A percentile compares a stretch with the other conserved stretches of the same genome.
phyloP scores from a whole-genome alignment of 352 stramenopile species.

The Elongisporangium anandrum region DNA sequence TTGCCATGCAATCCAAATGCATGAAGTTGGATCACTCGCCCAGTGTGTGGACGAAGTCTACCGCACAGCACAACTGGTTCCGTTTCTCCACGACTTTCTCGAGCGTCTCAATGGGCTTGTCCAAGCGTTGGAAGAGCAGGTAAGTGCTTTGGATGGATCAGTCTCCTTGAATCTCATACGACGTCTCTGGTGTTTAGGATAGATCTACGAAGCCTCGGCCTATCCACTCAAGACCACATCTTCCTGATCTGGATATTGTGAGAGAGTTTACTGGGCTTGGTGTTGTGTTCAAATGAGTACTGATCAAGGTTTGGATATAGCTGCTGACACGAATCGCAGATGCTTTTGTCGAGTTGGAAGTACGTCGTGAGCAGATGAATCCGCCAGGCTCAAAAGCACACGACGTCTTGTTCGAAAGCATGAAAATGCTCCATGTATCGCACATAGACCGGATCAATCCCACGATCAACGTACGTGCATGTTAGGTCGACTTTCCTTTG shows the following conservation, averaged over 20 bases:
- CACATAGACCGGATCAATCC: conserved; percentile 29
- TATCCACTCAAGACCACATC: not conserved
- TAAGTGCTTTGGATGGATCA: not conserved
- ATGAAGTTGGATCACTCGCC: conserved; percentile 18
- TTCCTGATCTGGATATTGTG: not conserved
- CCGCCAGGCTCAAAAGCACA: conserved; percentile 37
- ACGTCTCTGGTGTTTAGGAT: not conserved
- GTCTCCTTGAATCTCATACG: not conserved
- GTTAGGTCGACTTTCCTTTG: not conserved
- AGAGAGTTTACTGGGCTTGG: not conserved
- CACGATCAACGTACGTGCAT: conserved; percentile 22
- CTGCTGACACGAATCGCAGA: conserved; percentile 28
- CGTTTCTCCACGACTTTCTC: conserved; percentile 28
- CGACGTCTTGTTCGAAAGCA: conserved; percentile 26
- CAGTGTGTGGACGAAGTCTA: conserved; percentile 21
- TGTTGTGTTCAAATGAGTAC: conserved; percentile 5
- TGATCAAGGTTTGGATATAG: conserved; percentile 10
- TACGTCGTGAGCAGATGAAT: conserved; percentile 40
- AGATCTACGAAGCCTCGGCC: not conserved
- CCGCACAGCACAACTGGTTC: conserved; percentile 22
- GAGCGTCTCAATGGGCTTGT: conserved; percentile 21
- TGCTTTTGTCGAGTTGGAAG: conserved; percentile 39
- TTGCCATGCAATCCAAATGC: conserved; percentile 19
- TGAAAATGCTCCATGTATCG: conserved; percentile 32
- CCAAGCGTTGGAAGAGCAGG: not conserved